These are phyloP conservation scores for Tolypocladium cylindrosporum DNA, from an alignment of 2,329 filamentous ascomycete species.

Conservation along the genomic window DNA sequence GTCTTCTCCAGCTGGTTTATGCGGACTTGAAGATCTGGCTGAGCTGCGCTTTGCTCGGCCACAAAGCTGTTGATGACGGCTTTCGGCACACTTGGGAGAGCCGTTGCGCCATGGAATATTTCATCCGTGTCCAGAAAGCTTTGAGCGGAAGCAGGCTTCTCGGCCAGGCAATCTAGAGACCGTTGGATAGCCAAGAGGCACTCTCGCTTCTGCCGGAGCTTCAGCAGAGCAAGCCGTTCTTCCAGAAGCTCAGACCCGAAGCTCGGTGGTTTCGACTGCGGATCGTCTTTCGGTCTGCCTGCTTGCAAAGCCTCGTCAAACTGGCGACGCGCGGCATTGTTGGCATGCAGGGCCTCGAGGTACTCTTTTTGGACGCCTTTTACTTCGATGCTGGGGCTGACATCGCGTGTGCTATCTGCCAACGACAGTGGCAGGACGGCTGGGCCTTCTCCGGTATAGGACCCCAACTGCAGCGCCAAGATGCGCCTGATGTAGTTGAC, in stretches of 20 bases:
- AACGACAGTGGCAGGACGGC: constrained; percentile 38
- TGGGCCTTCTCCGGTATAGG: constrained; percentile 32
- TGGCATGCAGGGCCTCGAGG: constrained; percentile 40
- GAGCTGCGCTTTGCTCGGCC: constrained; percentile 25
- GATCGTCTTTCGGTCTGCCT: constrained; percentile 6
- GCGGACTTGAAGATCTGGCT: constrained; percentile 34
- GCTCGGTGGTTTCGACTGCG: constrained; percentile 10
- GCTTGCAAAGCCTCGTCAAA: constrained; percentile 28
- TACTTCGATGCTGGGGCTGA: constrained; percentile 25
- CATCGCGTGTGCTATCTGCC: constrained; percentile 25
- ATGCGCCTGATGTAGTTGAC: constrained; percentile 45
- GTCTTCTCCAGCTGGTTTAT: constrained; percentile 46
- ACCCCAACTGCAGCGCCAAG: constrained; percentile 42
- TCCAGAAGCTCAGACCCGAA: constrained; percentile 24
- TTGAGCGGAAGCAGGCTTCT: constrained; percentile 40
- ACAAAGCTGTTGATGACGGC: constrained; percentile 41
- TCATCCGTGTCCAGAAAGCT: constrained; percentile 39
- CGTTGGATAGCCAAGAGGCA: constrained; percentile 39
- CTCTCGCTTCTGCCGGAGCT: constrained; percentile 40
- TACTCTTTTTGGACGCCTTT: constrained; percentile 45
- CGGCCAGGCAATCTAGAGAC: constrained; percentile 38
- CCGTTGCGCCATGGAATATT: constrained; percentile 32
- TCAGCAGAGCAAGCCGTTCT: constrained; percentile 40
- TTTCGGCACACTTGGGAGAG: constrained; percentile 40
- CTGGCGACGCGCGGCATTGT: constrained; percentile 39